These are phyloP conservation scores for Oryza brachyantha DNA, from an alignment of 176 grass and related monocot genomes.

Conservation along the genomic window DNA sequence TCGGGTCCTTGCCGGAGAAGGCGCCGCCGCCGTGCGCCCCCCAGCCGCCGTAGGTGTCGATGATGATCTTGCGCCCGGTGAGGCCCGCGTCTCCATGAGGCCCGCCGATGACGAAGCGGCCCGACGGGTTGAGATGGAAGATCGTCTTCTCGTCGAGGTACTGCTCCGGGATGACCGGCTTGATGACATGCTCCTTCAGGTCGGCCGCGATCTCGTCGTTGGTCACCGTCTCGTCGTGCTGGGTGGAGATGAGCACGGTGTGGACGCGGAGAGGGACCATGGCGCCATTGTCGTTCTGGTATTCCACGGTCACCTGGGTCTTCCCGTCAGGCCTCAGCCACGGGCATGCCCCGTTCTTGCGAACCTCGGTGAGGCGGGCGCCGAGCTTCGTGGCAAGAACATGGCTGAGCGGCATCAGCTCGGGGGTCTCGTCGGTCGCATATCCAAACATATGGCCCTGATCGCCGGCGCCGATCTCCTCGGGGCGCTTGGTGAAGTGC, in stretches of 20 bases:
- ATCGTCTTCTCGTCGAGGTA: slow-evolving; percentile 65
- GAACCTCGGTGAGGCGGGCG: slow-evolving; percentile 55
- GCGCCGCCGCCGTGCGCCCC: slow-evolving; percentile 52
- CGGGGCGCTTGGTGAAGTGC: slow-evolving; percentile 48
- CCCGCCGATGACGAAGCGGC: slow-evolving; percentile 49
- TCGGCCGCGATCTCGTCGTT: slow-evolving; percentile 46
- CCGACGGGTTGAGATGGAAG: slow-evolving; percentile 58
- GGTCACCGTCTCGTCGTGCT: slow-evolving; percentile 54
- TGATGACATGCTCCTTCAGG: slow-evolving; percentile 55
- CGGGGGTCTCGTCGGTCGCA: slow-evolving; percentile 51
- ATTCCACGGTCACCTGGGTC: slow-evolving; percentile 66
- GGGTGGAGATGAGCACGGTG: slow-evolving; percentile 59
- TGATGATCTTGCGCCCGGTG: slow-evolving; percentile 54
- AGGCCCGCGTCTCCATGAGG: slow-evolving; percentile 58
- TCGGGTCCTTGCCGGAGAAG: slow-evolving; percentile 57
- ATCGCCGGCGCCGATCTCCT: slow-evolving; percentile 59
- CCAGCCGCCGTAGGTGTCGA: slow-evolving; percentile 56
- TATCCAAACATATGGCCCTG: slow-evolving; percentile 63
- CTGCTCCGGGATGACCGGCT: slow-evolving; percentile 48
- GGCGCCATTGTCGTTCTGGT: slow-evolving; percentile 44
- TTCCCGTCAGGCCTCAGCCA: slow-evolving; percentile 69
- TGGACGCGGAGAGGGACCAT: slow-evolving; percentile 55
- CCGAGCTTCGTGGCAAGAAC: slow-evolving; percentile 68
- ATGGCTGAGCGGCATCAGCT: slow-evolving; percentile 61
- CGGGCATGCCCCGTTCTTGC: slow-evolving; percentile 52